Conservation (phyloP, 2,329 filamentous ascomycete genomes). For the Seiridium cupressi region DNA sequence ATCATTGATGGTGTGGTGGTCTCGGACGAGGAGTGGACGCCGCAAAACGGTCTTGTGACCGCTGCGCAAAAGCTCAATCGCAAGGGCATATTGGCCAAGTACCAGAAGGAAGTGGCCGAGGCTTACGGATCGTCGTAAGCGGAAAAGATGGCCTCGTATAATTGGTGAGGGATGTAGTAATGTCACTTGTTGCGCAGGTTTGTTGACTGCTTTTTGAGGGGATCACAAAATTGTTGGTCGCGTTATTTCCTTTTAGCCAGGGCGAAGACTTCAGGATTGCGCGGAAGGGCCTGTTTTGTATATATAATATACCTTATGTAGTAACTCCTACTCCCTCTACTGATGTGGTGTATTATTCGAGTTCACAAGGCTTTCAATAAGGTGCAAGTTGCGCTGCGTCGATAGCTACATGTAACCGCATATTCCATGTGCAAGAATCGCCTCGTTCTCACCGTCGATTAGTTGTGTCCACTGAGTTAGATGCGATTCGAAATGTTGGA, state of each 20-base stretch:
- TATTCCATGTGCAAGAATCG: no score
- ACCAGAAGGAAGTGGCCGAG: slow-evolving; percentile 58
- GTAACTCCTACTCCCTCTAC: not conserved
- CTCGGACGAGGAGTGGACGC: slow-evolving; percentile 73
- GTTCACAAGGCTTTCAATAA: no score
- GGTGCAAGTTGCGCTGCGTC: no score
- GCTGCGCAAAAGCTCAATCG: slow-evolving; percentile 73
- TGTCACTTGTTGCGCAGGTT: not conserved
- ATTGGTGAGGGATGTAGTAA: not conserved
- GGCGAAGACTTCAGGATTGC: slow-evolving; percentile 11
- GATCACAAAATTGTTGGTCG: not conserved
- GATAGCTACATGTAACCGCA: no score
- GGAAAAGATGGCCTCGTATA: no score
- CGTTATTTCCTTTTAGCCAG: slow-evolving; percentile 5
- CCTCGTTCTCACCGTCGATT: no score
- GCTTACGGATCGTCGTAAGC: slow-evolving; percentile 46
- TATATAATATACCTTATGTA: not conserved
- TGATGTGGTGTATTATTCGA: not conserved
- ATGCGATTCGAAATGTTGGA: no score
- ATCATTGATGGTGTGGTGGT: slow-evolving; percentile 70
- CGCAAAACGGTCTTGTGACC: slow-evolving; percentile 66
- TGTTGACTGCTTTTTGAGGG: not conserved
- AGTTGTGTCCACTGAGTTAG: no score
- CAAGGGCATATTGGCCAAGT: slow-evolving; percentile 62
- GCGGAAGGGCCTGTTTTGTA: not conserved